These are phyloP conservation scores for Davidsoniella virescens DNA, from an alignment of 2,329 filamentous ascomycete species.

Conservation along the genomic window DNA sequence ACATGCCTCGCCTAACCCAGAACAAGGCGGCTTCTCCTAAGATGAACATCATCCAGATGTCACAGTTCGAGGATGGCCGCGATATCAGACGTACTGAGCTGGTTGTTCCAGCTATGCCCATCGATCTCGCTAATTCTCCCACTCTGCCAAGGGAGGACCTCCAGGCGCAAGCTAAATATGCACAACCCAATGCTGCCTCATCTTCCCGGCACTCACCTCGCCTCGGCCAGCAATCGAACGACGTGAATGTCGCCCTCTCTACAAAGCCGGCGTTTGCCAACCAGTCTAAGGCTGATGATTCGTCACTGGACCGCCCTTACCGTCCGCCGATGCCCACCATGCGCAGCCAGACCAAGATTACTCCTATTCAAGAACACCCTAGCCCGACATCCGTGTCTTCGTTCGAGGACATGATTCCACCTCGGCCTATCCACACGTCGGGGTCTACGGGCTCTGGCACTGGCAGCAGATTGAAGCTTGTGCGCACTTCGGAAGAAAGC, in stretches of 20 bases:
- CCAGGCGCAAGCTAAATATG: constrained; percentile 2
- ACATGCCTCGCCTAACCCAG: not conserved
- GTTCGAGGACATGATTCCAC: constrained; percentile 3
- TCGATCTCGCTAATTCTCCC: constrained; percentile 9
- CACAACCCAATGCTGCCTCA: constrained; percentile 1
- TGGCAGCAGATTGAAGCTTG: constrained; percentile 33
- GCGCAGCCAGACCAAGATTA: constrained; percentile 10
- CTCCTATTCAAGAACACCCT: constrained; percentile 12
- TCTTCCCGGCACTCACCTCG: constrained; percentile 4
- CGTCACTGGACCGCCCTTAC: constrained; percentile 9
- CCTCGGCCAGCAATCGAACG: constrained; percentile 1
- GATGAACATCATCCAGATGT: not conserved
- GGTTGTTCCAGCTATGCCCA: not conserved
- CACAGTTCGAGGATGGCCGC: not conserved
- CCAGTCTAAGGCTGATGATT: constrained; percentile 18
- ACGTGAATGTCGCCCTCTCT: not conserved
- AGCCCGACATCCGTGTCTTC: constrained; percentile 7
- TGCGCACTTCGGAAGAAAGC: constrained; percentile 43
- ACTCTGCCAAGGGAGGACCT: constrained; percentile 10
- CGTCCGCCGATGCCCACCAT: constrained; percentile 3
- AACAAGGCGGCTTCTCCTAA: constrained; percentile 1
- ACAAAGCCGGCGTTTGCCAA: not conserved
- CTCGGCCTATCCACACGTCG: constrained; percentile 29
- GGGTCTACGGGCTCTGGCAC: constrained; percentile 35
- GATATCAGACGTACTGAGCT: constrained; percentile 8